Base-by-base conservation (phyloP, 176 grass and related monocot species). In the Cenchrus americanus region DNA sequence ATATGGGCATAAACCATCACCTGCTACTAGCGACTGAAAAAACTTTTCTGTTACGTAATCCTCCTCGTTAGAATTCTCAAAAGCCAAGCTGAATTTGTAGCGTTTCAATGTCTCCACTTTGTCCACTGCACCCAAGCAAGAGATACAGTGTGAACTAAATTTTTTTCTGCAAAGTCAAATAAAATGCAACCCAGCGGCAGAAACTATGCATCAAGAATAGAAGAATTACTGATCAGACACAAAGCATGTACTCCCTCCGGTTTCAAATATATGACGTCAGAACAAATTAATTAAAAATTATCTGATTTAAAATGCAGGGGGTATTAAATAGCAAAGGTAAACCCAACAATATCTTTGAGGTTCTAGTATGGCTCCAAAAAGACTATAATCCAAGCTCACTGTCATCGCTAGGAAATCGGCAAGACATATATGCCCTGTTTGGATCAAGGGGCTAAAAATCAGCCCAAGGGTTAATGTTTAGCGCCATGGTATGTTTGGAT, bases 11-110 rank as follows among this genome's bases (percentile, higher is more conserved):
- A 13, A 40, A 49, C 4, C 62, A 10, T 87, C 87, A 99, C 96
- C 93, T 89, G 96, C 92, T 89, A 96, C 91, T 65, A 99, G 84
- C 37, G 93, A 96, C 53, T 99, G 96, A 81, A 99, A 99, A 85
- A 96, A 99, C 76, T 99, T 99, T 77, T 99, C 93, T 64, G 96
- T 99, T 67, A 99, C 89, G 8, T 99, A 99, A 81, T 99, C 96
- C 84, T 99, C 96, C 86, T 99, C 96, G 0, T 94, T 99, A 57
- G 96, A 99, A 85, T 99, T 99, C 87, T 99, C 96, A 89, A 99
- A 99, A 47, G 93, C 96, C 80, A 99, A 92, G 84, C 96, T 99
- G 84, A 99, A 99, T 90, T 92, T 99, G 87, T 99, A 99, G 66
- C 27, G 85, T 86, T 92, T 96, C 77, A 99, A 85, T 57, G 96